Base-by-base conservation (phyloP, 306 rosid genomes). In the Aeschynomene evenia region DNA sequence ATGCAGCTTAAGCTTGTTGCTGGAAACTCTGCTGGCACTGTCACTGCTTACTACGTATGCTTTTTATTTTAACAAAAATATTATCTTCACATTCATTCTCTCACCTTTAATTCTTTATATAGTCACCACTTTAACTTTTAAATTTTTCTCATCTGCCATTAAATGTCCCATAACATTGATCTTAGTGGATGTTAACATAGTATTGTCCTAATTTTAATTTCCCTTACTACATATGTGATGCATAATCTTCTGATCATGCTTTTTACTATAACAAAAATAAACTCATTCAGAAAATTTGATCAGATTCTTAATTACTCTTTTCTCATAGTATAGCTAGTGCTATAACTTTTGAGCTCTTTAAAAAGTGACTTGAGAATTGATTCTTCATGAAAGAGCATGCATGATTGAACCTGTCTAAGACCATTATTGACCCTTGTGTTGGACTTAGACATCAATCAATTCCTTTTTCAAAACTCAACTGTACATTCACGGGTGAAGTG, bases 1-100 rank as follows among this genome's bases (percentile, higher is more conserved):
- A 81, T 89, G 83, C 88, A 89, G 48, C 85, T 92, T 67, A 92
- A 77, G 85, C 82, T 82, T 1, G 98, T 92, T 29, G 71, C 92
- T 12, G 95, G 92, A 22, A 86, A 92, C 75, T 92, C 98, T 9
- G 98, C 95, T 55, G 95, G 96, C 76, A 89, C 98, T 11, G 95
- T 87, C 71, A 87, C 98, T 31, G 77, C 96, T 16, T 92, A 76
- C 37, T 92, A 92, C 43, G 96, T 92, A 85, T 23, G 87, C 24
- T 55, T n/a, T n/a, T n/a, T n/a, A n/a, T n/a, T n/a, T n/a, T n/a
- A n/a, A n/a, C n/a, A n/a, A n/a, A n/a, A n/a, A n/a, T n/a, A n/a
- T n/a, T n/a, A n/a, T n/a, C n/a, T n/a, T n/a, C n/a, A n/a, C n/a
- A n/a, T n/a, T n/a, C n/a, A n/a, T n/a, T n/a, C n/a, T n/a, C n/a